Percentiles rank a stretch among this genome's conserved stretches.
Evolutionary conservation across 768 basidiomycete species (phyloP).

Genomic region (Boletus huronensis): DNA sequence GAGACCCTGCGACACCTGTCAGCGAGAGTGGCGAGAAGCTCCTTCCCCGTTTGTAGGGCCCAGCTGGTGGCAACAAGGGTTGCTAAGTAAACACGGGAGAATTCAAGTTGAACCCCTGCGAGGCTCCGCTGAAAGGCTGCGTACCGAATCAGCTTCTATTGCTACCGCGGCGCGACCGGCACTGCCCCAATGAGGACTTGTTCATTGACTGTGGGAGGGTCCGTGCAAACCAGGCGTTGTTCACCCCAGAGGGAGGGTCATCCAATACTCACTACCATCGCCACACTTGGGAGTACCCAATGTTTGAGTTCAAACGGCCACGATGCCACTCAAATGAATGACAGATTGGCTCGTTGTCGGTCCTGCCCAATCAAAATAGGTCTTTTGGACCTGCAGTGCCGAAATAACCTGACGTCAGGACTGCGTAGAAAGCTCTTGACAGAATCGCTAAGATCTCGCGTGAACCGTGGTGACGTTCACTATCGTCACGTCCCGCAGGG

Average conservation of each 20-base stretch:
- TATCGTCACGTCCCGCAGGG: conserved; percentile 9
- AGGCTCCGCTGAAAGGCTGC: conserved; percentile 11
- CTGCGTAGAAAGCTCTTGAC: conserved; percentile 19
- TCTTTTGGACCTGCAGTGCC: background rate
- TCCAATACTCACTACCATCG: background rate
- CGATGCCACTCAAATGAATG: background rate
- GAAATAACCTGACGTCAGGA: conserved; percentile 25
- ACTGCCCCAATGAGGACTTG: background rate
- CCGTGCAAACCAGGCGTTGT: background rate
- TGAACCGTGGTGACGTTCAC: background rate
- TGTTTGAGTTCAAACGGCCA: background rate
- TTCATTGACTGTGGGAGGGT: background rate
- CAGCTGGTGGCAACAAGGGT: conserved; percentile 4
- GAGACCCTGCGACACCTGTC: background rate
- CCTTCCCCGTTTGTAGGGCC: conserved; percentile 7
- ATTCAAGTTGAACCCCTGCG: background rate
- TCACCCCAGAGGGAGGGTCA: background rate
- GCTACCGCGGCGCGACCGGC: conserved; percentile 2
- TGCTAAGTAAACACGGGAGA: background rate
- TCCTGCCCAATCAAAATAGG: background rate
- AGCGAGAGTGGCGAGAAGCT: background rate
- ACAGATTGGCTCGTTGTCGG: background rate
- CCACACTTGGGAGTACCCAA: background rate
- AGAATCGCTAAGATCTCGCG: conserved; percentile 8
- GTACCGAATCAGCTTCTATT: conserved; percentile 5